Percentiles rank a stretch among this genome's conserved stretches.
These are phyloP conservation scores for Symbiodinium natans DNA, from an alignment of 73 alveolate species.

Conservation along the genomic window DNA sequence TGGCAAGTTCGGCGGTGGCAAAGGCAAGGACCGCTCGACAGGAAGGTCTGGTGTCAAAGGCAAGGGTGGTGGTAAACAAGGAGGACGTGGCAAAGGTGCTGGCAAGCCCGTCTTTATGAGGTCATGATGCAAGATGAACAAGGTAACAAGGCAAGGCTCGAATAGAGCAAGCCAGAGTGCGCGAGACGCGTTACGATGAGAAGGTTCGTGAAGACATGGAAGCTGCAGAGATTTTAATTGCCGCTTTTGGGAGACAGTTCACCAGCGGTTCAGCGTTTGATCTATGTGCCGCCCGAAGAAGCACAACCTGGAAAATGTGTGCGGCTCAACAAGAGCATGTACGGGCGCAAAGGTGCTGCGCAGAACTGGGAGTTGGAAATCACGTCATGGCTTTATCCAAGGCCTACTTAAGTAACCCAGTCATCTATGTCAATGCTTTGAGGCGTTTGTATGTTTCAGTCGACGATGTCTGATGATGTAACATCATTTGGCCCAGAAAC, in stretches of 20 bases:
- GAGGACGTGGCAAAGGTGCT: too few relatives aligned
- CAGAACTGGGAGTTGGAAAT: conserved; percentile 5
- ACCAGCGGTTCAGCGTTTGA: not conserved
- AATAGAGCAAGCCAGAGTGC: not conserved
- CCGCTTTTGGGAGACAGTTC: conserved; percentile 3
- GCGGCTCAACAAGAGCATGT: conserved; percentile 27
- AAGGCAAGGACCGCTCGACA: too few relatives aligned
- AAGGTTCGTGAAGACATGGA: not conserved
- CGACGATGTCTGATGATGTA: not conserved
- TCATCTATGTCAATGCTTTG: not conserved
- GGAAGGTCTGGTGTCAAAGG: too few relatives aligned
- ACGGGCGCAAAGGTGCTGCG: conserved; percentile 27
- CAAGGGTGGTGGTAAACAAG: too few relatives aligned
- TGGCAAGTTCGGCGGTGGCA: too few relatives aligned
- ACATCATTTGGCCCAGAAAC: not conserved
- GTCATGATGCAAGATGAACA: too few relatives aligned
- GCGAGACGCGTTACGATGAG: not conserved
- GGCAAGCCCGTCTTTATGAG: too few relatives aligned
- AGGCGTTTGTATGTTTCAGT: not conserved
- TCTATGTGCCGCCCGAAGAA: conserved; percentile 25
- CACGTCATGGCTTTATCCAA: not conserved
- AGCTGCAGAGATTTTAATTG: not conserved
- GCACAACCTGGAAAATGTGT: not conserved
- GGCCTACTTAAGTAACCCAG: conserved; percentile 11
- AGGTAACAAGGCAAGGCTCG: not conserved